Base-by-base conservation (phyloP, 2,329 filamentous ascomycete genomes). In the Keithomyces neogunnii region DNA sequence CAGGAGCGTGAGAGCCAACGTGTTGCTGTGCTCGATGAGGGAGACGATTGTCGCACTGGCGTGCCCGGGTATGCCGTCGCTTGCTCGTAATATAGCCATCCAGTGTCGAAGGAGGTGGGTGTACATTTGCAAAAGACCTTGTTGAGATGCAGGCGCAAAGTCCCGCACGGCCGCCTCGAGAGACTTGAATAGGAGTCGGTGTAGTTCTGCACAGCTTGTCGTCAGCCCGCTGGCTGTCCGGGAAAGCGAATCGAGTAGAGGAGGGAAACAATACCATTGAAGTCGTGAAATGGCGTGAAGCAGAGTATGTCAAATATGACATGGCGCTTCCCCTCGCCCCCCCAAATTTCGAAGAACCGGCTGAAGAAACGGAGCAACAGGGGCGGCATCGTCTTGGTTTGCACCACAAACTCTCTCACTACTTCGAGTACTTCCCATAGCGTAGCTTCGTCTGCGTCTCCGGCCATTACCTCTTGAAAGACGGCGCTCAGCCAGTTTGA, bases 61-160 rank as follows among this genome's bases (percentile, higher is more conserved):
- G 28, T 70, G 62, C 1, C 59, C 44, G 1, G 70, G 67, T 10
- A 70, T 60, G 3, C 61, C 46, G 2, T 71, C 63, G 3, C 63
- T 62, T 0, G 76, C 69, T 26, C 71, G 65, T 44, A 83, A 64
- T 3, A 66, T 55, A 8, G 71, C 62, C 5, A 69, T 71, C 82
- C 82, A 85, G 52, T 82, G 77, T 9, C 74, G 77, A 45, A 92
- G 74, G 5, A 95, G 70, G 9, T 68, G 66, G 2, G 78, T 83
- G 66, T 92, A 93, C 55, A 89, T 82, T 1, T 66, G 66, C 3
- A 93, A 73, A 2, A 95, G 69, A 2, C 72, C 71, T 0, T 78
- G 62, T 58, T 84, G 84, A 0, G 82, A 80, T 5, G 71, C 60
- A 0, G 73, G 53, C 1, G 70, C 72, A 42, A 75, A 72, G 56